Base-by-base conservation (phyloP, 1,284 basidiomycete species). In the Pyrrhoderma noxium region DNA sequence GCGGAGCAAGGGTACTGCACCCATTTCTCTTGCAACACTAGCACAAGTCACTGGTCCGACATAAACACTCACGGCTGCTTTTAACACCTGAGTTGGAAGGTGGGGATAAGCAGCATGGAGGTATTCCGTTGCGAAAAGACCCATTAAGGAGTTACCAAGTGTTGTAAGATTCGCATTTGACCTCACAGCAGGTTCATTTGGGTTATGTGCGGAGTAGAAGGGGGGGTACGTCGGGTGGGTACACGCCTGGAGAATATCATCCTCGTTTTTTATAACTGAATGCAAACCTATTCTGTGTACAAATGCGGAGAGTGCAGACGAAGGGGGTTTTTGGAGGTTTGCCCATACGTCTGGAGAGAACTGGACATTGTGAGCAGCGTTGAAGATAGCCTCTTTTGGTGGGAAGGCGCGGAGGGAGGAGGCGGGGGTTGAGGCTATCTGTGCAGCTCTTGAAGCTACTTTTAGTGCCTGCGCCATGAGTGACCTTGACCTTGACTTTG, bases 131-230 rank as follows among this genome's bases (percentile, higher is more conserved):
- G 90, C 89, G 60, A 98, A 91, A 37, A 98, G 75, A 47, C 95
- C 95, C 63, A 98, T 77, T 49, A 99, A 75, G 1, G 89, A 79
- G 69, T 98, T 98, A 27, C 95, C 95, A 4, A 96, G 68, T 0
- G 79, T 68, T 0, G 87, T 76, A 3, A 97, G 77, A 44, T 88
- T 79, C n/a, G 77, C 83, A 68, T 98, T 97, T 34, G 79, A 79
- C 35, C 69, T 63, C 37, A 79, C 85, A 60, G 65, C 64, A 49
- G 72, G 70, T 46, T 74, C 71, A 54, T 70, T 65, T 11, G 80
- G 80, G 58, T 74, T 69, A 58, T 80, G 74, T 57, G 74, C 71
- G 46, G 71, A 65, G 63, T 79, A 76, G 49, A 84, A 68, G 38
- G 70, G 61, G 40, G 80, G 60, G 61, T 86, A 89, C 1, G 89